Evolutionary conservation across 306 rosid species (phyloP).

Genomic region (Glycine latifolia): DNA sequence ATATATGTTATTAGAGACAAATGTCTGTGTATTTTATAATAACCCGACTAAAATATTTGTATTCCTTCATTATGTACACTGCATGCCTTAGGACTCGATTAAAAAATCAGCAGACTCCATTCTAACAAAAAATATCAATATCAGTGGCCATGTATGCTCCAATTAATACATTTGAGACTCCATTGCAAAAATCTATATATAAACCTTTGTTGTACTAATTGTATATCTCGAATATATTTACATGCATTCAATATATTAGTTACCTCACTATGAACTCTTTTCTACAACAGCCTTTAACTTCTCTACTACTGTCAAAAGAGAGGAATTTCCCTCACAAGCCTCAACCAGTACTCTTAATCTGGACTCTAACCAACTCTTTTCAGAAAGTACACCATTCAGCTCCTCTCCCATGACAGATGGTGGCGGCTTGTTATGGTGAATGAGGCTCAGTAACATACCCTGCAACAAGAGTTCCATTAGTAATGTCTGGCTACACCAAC

Average conservation of each 20-base stretch:
- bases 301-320: constrained; percentile 63
- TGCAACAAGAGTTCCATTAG: constrained; percentile 52
- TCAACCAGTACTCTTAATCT: constrained; percentile 68
- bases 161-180: constrained; percentile 2
- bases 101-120: background rate
- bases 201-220: background rate
- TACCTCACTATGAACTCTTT: constrained; percentile 42
- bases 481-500: constrained; percentile 13
- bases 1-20: too few species aligned
- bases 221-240: constrained; percentile 38
- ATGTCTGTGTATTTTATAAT: background rate
- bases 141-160: background rate
- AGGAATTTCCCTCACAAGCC: constrained; percentile 83
- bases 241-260: background rate
- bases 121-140: constrained; percentile 22
- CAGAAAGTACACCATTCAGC: constrained; percentile 35
- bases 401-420: constrained; percentile 28
- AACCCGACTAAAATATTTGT: background rate
- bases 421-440: constrained; percentile 55
- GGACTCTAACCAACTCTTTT: constrained; percentile 54
- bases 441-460: constrained; percentile 78
- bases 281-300: constrained; percentile 60
- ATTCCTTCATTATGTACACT: constrained; percentile 26
- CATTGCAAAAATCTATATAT: constrained; percentile 8
- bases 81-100: background rate